Conservation (phyloP, 371 early-diverging fungal genomes). For the Funneliformis caledonium region DNA sequence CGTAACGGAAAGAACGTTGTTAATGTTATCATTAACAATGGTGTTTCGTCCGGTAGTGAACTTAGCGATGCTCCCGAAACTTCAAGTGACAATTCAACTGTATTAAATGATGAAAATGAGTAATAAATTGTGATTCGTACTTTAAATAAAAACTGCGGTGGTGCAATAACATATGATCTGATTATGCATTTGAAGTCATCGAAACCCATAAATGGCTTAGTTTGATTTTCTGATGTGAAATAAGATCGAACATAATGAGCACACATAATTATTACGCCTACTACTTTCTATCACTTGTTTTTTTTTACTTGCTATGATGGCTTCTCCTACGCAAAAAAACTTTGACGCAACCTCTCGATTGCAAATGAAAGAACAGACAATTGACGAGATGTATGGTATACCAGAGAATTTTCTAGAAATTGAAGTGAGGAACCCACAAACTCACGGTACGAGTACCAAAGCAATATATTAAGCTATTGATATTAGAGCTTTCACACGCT, state of each 20-base stretch:
- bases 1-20: neutral
- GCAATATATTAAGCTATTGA: neutral
- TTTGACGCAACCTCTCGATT: constrained; percentile 50
- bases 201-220: neutral
- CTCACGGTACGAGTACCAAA: constrained; percentile 66
- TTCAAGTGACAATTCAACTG: constrained; percentile 6
- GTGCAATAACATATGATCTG: too few relatives aligned
- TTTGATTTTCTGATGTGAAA: too few relatives aligned
- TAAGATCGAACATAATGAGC: too few relatives aligned
- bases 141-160: neutral
- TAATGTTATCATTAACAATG: neutral
- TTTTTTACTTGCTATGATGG: neutral
- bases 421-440: constrained; percentile 90
- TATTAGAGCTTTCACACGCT: neutral
- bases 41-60: constrained; percentile 16
- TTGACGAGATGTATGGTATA: constrained; percentile 89
- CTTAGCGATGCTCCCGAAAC: constrained; percentile 25
- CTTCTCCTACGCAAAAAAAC: constrained; percentile 25
- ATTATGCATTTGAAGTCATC: neutral
- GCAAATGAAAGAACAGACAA: constrained; percentile 75
- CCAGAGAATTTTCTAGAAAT: constrained; percentile 98
- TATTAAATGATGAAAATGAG: constrained; percentile 5
- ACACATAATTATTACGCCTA: too few relatives aligned
- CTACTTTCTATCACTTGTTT: neutral
- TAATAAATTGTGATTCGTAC: neutral